These are phyloP conservation scores for Paramecium pentaurelia DNA, from an alignment of 73 alveolate genomes.

Conservation along the genomic window DNA sequence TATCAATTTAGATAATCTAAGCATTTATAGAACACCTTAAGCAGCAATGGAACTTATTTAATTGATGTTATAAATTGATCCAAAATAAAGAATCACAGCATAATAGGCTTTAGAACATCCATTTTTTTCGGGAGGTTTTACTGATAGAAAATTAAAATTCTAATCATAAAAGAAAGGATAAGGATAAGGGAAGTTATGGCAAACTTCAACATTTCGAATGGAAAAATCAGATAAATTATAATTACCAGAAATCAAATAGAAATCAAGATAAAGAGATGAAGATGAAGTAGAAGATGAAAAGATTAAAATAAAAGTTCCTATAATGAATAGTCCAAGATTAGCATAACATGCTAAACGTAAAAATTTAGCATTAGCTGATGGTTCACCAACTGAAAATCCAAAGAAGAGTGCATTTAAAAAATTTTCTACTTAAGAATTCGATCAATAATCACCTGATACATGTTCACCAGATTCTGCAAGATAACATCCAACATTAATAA, in stretches of 20 bases:
- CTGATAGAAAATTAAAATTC: neutral
- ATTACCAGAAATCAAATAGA: neutral
- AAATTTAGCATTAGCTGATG: neutral
- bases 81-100: constrained; percentile 63
- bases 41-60: constrained; percentile 60
- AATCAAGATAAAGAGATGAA: neutral
- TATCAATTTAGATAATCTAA: neutral
- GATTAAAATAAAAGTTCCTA: neutral
- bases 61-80: constrained; percentile 59
- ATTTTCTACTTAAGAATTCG: neutral
- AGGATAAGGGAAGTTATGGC: neutral
- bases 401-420: neutral
- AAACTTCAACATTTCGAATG: neutral
- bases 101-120: constrained; percentile 63
- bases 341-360: neutral
- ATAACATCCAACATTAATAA: neutral
- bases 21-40: constrained; percentile 48
- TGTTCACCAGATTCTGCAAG: constrained; percentile 10
- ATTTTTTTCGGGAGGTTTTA: constrained; percentile 6
- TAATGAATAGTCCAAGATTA: neutral
- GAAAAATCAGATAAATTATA: neutral
- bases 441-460: neutral
- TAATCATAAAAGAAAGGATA: neutral
- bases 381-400: neutral
- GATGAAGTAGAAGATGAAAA: constrained; percentile 21